Base-by-base conservation (phyloP, 2,329 filamentous ascomycete species). In the Exophiala mesophila region DNA sequence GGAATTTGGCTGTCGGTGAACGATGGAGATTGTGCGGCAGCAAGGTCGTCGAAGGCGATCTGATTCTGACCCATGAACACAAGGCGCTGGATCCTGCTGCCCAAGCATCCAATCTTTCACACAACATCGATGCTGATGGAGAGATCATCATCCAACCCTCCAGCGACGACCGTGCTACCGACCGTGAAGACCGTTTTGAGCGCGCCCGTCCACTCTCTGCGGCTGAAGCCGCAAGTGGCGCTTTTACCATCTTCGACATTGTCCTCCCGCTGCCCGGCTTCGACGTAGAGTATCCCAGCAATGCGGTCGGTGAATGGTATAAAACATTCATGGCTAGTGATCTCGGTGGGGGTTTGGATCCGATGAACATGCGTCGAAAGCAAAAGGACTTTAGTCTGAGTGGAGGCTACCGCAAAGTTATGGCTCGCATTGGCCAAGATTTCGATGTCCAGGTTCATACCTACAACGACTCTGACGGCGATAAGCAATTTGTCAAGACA, bases 211-310 rank as follows among this genome's bases (percentile, higher is more conserved):
- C 81, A 0, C 69, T 98, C 10, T 84, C 80, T 2, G 78, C 78
- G 3, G 80, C 83, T n/a, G 92, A 98, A 61, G 85, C 80, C 2
- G 73, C 74, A 18, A 85, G 80, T 51, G 88, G 87, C 8, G 73
- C 76, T 44, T 96, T 83, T 65, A 79, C 74, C 26, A 84, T 98
- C 55, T 88, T 85, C 58, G 92, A 98, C 59, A 61, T 97, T 49
- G 89, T 98, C 9, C 74, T 98, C 2, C 90, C 94, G 3, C 82
- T 85, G n/a, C 92, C 92, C 0, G 92, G 92, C 13, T 96, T 82
- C 67, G 88, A 95, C 55, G 78, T 97, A 28, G 64, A 85, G 24
- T 98, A 97, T 60, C 92, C 92, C 0, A 61, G 72, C 16, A 97
- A 98, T 62, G 78, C 79, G 24, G 79, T 95, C 49, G 87, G 84